A percentile compares a stretch with the other conserved stretches of the same genome.
Conservation (phyloP, 164 flowering plant species). For the Cinnamomum chago region DNA sequence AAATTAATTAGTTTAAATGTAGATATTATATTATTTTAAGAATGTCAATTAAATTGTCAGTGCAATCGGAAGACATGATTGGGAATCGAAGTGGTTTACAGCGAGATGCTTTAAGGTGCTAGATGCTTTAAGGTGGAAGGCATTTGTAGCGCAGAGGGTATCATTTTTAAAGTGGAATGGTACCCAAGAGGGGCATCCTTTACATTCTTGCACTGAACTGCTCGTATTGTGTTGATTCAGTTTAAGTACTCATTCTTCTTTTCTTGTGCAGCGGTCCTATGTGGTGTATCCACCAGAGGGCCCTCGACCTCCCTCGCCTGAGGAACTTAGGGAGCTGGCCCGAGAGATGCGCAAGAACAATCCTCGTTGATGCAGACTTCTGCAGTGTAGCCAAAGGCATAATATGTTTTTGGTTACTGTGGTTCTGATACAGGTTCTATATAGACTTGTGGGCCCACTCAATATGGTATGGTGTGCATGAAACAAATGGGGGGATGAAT, state of each 20-base stretch:
- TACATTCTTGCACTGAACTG: too few species aligned
- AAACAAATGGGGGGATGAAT: neutral
- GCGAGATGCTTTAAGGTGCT: too few species aligned
- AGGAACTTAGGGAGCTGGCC: slow-evolving; percentile 89
- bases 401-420: neutral
- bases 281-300: slow-evolving; percentile 82
- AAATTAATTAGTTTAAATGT: too few species aligned
- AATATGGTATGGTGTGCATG: neutral
- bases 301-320: slow-evolving; percentile 74
- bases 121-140: too few species aligned
- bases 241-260: neutral
- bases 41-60: too few species aligned
- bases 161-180: too few species aligned
- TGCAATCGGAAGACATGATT: too few species aligned
- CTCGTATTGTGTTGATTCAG: too few species aligned
- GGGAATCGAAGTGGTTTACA: too few species aligned
- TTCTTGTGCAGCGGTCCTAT: slow-evolving; percentile 52
- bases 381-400: neutral
- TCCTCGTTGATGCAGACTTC: neutral
- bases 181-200: too few species aligned
- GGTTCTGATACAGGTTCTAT: neutral
- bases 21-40: too few species aligned
- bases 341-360: slow-evolving; percentile 36
- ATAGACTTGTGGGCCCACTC: neutral
- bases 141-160: too few species aligned